These are phyloP conservation scores for Fusarium nygamai DNA, from an alignment of 2,329 filamentous ascomycete species.

Conservation along the genomic window DNA sequence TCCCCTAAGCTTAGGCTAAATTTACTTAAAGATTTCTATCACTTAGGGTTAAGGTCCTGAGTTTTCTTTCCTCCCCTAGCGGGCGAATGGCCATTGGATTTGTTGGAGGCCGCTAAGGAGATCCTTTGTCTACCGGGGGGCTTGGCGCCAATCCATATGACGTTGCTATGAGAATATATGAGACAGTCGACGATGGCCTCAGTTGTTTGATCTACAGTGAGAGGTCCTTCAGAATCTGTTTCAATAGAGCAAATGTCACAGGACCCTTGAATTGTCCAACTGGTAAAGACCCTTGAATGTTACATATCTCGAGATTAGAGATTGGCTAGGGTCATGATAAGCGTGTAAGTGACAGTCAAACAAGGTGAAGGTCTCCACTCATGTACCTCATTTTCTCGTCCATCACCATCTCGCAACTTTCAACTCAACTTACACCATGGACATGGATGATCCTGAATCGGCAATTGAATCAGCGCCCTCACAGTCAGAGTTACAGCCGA, in stretches of 20 bases:
- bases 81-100: conserved; percentile 1
- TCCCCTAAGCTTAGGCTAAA: too few relatives aligned
- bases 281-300: neutral
- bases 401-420: conserved; percentile 33
- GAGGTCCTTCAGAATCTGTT: neutral
- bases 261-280: neutral
- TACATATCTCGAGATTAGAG: neutral
- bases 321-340: conserved; percentile 15
- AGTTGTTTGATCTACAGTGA: conserved; percentile 14
- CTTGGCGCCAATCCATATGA: conserved; percentile 33
- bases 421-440: conserved; percentile 36
- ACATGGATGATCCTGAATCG: conserved; percentile 33
- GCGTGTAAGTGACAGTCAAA: conserved; percentile 17
- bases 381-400: conserved; percentile 25
- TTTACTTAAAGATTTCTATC: too few relatives aligned
- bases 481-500: neutral
- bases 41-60: too few relatives aligned
- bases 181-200: conserved; percentile 24
- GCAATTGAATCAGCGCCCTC: conserved; percentile 6
- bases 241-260: neutral
- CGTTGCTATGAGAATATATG: conserved; percentile 18
- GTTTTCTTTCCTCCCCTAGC: too few relatives aligned
- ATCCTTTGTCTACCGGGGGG: conserved; percentile 2
- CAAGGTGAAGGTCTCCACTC: conserved; percentile 14
- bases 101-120: conserved; percentile 29